Percentiles rank a stretch among this genome's conserved stretches.
Conservation (phyloP, 163 green algal species). For the Coccomyxa subellipsoidea region DNA sequence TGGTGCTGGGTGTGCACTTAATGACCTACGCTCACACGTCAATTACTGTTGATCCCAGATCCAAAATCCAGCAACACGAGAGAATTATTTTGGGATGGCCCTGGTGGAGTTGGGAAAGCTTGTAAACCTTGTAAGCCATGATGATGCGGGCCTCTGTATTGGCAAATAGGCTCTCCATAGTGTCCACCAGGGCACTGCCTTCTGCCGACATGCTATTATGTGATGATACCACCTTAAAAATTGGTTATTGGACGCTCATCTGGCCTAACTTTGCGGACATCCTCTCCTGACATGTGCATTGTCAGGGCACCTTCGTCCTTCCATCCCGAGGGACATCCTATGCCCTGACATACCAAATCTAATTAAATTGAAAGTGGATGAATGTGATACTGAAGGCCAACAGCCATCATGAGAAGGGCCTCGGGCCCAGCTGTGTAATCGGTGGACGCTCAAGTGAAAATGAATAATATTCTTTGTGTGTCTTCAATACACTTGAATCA, state of each 20-base stretch:
- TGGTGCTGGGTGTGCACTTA: conserved; percentile 37
- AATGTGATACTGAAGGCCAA: too few species aligned
- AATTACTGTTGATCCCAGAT: background rate
- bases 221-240: background rate
- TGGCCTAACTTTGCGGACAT: background rate
- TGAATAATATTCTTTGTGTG: too few species aligned
- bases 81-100: background rate
- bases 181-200: background rate
- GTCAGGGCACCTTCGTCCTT: background rate
- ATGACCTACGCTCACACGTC: conserved; percentile 33
- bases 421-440: too few species aligned
- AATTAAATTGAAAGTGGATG: too few species aligned
- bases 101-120: background rate
- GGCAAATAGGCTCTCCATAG: conserved; percentile 38
- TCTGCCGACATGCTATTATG: background rate
- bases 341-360: background rate
- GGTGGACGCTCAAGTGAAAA: too few species aligned
- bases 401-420: too few species aligned
- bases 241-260: background rate
- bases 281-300: background rate
- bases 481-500: too few species aligned
- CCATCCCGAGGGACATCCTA: background rate
- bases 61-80: too few species aligned
- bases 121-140: conserved; percentile 33
- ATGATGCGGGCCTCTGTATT: conserved; percentile 40